Base-by-base conservation (phyloP, 1,284 basidiomycete species). In the Melampsora occidentalis region DNA sequence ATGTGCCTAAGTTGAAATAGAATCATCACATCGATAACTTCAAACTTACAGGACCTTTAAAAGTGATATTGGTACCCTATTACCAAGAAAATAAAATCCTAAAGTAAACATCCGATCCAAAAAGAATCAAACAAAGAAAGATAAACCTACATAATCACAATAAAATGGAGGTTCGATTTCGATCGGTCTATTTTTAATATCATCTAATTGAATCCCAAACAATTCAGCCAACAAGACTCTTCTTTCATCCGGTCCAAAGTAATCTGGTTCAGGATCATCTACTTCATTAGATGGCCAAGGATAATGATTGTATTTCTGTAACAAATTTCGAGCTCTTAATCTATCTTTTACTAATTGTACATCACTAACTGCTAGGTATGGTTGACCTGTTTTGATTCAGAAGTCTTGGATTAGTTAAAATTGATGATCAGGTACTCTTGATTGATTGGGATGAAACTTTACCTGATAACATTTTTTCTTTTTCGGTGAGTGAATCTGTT, bases 141-240 rank as follows among this genome's bases (percentile, higher is more conserved):
- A 66, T 12, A 64, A 25, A 51, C 68, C 0, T 18, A 78, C 77
- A 57, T 77, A 80, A 77, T 80, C 79, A 65, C 77, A 78, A 39
- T 62, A 79, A 59, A 81, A 78, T 3, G 78, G 80, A 16, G 80
- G 80, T 72, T 81, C 80, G 76, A 81, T 80, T 10, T 69, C 64
- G 49, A 72, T 57, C 5, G 71, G 71, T 33, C 28, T 48, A 39
- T 53, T 42, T 62, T 78, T 78, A 53, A 77, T 57, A 20, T 78
- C 71, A 10, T 76, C 80, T 7, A 78, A 68, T 16, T 77, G 53
- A 20, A 80, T 7, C 0, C 62, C 33, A 64, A 81, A 80, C 7
- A 81, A 63, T 35, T 80, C 78, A 25, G 77, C 79, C 33, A 80
- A 77, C 31, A 79, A 42, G 9, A 77, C 63, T 35, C 49, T 25